Base-by-base conservation (phyloP, 148 eudicot genomes). In the Arctostaphylos glauca region DNA sequence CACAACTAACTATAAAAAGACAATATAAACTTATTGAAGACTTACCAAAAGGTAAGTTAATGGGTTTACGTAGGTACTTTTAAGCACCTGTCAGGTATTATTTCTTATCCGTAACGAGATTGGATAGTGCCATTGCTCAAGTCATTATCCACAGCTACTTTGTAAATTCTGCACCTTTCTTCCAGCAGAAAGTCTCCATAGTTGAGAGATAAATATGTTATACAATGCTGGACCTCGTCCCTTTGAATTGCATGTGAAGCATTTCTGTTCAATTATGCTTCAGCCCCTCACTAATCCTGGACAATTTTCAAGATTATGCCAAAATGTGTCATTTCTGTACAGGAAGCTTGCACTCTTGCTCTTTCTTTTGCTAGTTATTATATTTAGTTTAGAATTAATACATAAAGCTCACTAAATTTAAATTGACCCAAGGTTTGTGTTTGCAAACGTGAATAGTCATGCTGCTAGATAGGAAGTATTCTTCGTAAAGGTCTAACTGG, bases 401-500 rank as follows among this genome's bases (percentile, higher is more conserved):
- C 44, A 5, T 23, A 77, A 23, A 18, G 50, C 38, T 31, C 38
- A 31, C 38, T 31, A 31, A 31, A 31, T 73, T 1, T 74, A 53
- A 81, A 25, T 19, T 76, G 78, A 64, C 15, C 3, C 43, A 66
- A 49, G n/a, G 10, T 7, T 13, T 10, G 18, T 1, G 23, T 70
- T 68, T 55, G 48, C 83, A 71, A 10, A 53, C 55, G 15, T 67
- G 41, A 16, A 10, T 50, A 46, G 47, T 54, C 53, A 82, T 25
- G 16, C 14, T 44, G n/a, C 55, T 43, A 31, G 71, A 21, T 31
- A 9, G 64, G 53, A 15, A 49, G 16, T 52, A 4, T 81, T 73
- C 58, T 19, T 31, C 49, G 41, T 38, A 46, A 68, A 53, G 4
- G 23, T 76, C 84, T 86, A 55, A 83, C 53, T 9, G 19, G 31